phyloP scores from a whole-genome alignment of 495 filamentous ascomycete species.

The Pyrenopolyporus hunteri region DNA sequence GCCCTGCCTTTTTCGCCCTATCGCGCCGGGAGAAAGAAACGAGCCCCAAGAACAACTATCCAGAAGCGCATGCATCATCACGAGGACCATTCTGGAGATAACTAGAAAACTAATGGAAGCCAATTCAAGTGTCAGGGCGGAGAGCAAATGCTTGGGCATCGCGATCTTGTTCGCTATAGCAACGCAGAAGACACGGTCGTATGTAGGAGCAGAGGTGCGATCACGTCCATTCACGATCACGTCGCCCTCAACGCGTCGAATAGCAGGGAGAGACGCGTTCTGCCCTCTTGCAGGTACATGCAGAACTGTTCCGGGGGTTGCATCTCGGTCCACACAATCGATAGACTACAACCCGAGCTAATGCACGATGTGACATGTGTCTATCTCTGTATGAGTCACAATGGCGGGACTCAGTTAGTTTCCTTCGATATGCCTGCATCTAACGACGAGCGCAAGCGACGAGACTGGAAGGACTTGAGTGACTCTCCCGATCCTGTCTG shows the following conservation, averaged over 20 bases:
- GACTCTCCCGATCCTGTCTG: too few species aligned
- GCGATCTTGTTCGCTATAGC: conserved; percentile 37
- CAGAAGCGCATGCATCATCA: conserved; percentile 5
- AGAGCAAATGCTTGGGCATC: conserved; percentile 31
- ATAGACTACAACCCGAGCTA: conserved; percentile 25
- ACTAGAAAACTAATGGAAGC: neutral
- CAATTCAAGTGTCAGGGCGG: conserved; percentile 31
- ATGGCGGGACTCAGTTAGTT: conserved; percentile 21
- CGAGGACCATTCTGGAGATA: conserved; percentile 20
- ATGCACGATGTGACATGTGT: conserved; percentile 35
- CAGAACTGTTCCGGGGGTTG: conserved; percentile 17
- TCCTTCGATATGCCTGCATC: conserved; percentile 19
- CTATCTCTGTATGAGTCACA: conserved; percentile 38
- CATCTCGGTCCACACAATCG: conserved; percentile 32
- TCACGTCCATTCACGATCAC: conserved; percentile 36
- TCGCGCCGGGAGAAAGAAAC: conserved; percentile 7
- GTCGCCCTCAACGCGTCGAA: conserved; percentile 28
- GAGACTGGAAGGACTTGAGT: neutral
- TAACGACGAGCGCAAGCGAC: conserved; percentile 5
- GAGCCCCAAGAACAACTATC: too few species aligned
- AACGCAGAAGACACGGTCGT: conserved; percentile 32
- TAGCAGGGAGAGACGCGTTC: conserved; percentile 21
- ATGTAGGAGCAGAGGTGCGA: conserved; percentile 29
- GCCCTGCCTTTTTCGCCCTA: conserved; percentile 17
- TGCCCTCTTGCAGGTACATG: conserved; percentile 25